Evolutionary conservation across 495 filamentous ascomycete genomes (phyloP).

Genomic region (Poronia punctata): DNA sequence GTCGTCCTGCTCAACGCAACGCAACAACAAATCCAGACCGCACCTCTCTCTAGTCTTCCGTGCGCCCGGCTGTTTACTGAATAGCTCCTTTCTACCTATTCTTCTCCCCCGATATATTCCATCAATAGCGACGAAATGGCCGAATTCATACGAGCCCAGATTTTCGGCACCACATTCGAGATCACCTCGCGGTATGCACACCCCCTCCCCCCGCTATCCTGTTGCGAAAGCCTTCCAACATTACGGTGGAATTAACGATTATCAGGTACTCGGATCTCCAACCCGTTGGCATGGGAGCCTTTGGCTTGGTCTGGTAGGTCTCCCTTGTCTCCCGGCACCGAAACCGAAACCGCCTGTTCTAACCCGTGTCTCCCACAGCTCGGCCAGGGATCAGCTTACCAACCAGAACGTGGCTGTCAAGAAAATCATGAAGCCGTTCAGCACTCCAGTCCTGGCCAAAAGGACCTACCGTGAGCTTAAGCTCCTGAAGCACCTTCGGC

Average conservation of each 20-base stretch:
- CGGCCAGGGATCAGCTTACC: conserved; percentile 94
- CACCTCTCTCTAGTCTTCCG: too few relatives aligned
- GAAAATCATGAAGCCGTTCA: conserved; percentile 99
- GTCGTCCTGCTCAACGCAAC: background rate
- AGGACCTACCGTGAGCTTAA: conserved; percentile 96
- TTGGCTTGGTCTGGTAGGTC: conserved; percentile 91
- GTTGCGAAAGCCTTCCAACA: conserved; percentile 8
- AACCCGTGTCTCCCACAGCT: conserved; percentile 48
- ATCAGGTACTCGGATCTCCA: conserved; percentile 92
- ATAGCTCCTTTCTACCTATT: background rate
- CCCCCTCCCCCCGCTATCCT: background rate
- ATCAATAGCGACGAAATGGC: conserved; percentile 57
- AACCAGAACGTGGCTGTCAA: conserved; percentile 93
- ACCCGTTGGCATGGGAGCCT: conserved; percentile 97
- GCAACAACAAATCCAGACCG: too few relatives aligned
- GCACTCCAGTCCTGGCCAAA: conserved; percentile 94
- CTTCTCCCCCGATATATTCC: background rate
- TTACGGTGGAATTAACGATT: conserved; percentile 13
- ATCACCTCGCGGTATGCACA: conserved; percentile 86
- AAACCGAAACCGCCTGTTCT: background rate
- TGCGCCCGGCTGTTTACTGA: background rate
- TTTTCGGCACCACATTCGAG: conserved; percentile 99
- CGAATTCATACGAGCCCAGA: conserved; percentile 98
- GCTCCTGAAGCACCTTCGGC: conserved; percentile 89
- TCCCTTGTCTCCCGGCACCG: conserved; percentile 3